Percentiles rank a stretch among this genome's conserved stretches.
Conservation (phyloP, 805 yeast genomes). For the Ogataea dorogensis region DNA sequence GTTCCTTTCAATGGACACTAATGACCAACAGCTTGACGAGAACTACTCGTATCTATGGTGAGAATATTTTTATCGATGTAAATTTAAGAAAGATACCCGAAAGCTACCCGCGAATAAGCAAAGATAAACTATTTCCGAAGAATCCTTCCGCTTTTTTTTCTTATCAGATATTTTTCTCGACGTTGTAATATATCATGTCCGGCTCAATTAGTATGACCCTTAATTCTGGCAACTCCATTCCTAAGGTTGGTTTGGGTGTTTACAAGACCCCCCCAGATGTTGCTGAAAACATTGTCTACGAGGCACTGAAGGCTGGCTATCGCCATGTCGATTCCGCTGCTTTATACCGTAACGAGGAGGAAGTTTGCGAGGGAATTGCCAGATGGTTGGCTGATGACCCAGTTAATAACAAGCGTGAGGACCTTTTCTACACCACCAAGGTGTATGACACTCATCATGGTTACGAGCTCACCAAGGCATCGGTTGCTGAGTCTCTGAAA, state of each 20-base stretch:
- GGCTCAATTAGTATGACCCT: constrained; percentile 31
- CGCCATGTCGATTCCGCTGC: constrained; percentile 76
- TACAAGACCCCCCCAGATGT: constrained; percentile 41
- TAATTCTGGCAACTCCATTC: constrained; percentile 52
- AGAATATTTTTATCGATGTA: neutral
- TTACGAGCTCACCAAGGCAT: constrained; percentile 40
- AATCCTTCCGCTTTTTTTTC: neutral
- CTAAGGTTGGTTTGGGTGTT: constrained; percentile 57
- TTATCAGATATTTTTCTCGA: neutral
- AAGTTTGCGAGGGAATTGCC: constrained; percentile 58
- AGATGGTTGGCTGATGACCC: constrained; percentile 37
- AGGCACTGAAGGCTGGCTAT: constrained; percentile 64
- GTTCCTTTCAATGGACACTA: constrained; percentile 6
- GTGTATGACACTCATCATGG: constrained; percentile 32
- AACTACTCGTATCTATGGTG: constrained; percentile 10
- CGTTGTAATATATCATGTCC: constrained; percentile 1
- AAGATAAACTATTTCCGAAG: too few relatives aligned
- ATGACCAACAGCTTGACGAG: constrained; percentile 6
- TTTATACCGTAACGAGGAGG: constrained; percentile 61
- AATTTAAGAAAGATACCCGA: neutral
- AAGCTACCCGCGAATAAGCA: too few relatives aligned
- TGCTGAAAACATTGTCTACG: constrained; percentile 46
- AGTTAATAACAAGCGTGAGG: constrained; percentile 31
- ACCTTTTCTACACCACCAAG: constrained; percentile 43
- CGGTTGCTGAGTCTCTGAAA: constrained; percentile 42